phyloP scores from a whole-genome alignment of 179 eudicot genomes.

The Beta corolliflora region DNA sequence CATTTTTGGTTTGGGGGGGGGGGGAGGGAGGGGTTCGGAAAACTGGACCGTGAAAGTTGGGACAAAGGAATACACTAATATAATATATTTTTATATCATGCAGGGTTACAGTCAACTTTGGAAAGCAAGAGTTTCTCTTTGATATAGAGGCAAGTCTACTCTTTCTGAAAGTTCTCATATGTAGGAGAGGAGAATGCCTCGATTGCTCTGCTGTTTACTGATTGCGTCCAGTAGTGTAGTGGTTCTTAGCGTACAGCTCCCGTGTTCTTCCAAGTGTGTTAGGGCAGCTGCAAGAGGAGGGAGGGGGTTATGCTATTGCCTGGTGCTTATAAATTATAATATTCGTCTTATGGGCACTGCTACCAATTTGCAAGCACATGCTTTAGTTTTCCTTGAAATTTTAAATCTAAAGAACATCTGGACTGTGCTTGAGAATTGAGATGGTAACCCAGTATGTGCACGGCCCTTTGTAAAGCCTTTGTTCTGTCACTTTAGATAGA shows the following conservation, averaged over 20 bases:
- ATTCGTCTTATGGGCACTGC: neutral
- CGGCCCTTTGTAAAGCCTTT: neutral
- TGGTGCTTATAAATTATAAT: neutral
- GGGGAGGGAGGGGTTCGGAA: neutral
- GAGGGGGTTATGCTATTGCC: neutral
- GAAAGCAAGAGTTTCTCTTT: slow-evolving; percentile 74
- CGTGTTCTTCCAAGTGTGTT: neutral
- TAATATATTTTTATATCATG: slow-evolving; percentile 8
- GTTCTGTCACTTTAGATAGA: neutral
- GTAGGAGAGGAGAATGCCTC: neutral
- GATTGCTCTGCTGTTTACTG: neutral
- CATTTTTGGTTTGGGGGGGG: neutral
- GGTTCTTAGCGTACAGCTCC: neutral
- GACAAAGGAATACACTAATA: neutral
- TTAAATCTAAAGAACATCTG: neutral
- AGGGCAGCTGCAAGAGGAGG: neutral
- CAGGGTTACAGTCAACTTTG: slow-evolving; percentile 92
- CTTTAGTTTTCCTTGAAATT: neutral
- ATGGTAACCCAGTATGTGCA: neutral
- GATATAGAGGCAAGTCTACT: slow-evolving; percentile 67
- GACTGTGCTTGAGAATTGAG: neutral
- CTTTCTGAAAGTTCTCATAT: neutral
- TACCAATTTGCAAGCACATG: neutral
- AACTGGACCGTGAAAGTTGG: neutral
- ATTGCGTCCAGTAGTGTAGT: neutral